phyloP scores from a whole-genome alignment of 1,284 basidiomycete genomes.

The Malassezia nana region DNA sequence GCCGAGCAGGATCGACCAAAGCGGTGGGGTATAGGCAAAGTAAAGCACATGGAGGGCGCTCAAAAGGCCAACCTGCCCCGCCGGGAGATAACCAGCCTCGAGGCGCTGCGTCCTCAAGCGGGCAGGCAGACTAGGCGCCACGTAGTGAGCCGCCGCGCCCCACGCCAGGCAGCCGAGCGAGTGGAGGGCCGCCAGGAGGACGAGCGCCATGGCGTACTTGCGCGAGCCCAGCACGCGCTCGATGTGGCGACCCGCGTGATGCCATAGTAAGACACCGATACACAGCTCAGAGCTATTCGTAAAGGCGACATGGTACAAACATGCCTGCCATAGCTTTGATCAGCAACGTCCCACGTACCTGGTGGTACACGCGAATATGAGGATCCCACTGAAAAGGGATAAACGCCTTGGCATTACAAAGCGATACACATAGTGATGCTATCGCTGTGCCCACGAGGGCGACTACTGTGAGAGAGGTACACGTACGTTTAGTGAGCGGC shows the following conservation, averaged over 20 bases:
- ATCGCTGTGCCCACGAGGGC: neutral
- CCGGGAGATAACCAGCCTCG: constrained; percentile 9
- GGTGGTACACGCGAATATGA: constrained; percentile 10
- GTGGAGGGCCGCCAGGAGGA: neutral
- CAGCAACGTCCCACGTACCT: neutral
- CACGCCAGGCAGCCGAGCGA: constrained; percentile 2
- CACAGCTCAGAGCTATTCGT: constrained; percentile 8
- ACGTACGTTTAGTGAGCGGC: constrained; percentile 12
- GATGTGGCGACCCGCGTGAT: constrained; percentile 4
- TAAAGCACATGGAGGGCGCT: constrained; percentile 1
- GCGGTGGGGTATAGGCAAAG: constrained; percentile 1
- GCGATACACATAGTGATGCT: constrained; percentile 2
- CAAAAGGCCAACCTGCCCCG: constrained; percentile 12
- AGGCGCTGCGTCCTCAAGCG: neutral
- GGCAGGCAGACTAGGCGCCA: neutral
- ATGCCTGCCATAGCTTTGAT: constrained; percentile 10
- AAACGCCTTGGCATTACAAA: constrained; percentile 3
- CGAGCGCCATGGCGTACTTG: constrained; percentile 8
- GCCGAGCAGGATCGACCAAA: constrained; percentile 12
- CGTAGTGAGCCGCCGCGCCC: neutral
- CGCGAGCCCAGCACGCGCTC: constrained; percentile 12
- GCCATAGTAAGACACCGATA: neutral
- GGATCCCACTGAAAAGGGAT: constrained; percentile 13
- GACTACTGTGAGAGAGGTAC: constrained; percentile 1
- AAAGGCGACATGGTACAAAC: constrained; percentile 7